Evolutionary conservation across 1,284 basidiomycete species (phyloP).

Genomic region (Peniophora sp.): DNA sequence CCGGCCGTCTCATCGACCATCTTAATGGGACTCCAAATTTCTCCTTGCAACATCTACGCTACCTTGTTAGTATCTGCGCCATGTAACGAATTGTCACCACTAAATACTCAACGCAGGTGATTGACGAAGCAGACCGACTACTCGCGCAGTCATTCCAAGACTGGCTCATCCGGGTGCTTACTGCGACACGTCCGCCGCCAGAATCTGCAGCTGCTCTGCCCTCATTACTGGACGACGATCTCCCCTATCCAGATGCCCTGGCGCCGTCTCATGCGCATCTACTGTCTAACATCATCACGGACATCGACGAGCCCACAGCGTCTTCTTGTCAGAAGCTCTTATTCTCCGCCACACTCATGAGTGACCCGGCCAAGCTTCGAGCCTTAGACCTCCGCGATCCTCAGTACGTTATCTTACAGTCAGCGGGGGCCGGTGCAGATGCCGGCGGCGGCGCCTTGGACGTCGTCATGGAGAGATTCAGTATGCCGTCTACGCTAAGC

Average conservation of each 20-base stretch:
- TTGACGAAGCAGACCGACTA: conserved; percentile 96
- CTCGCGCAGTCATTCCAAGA: conserved; percentile 94
- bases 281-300: conserved; percentile 31
- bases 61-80: conserved; percentile 48
- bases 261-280: conserved; percentile 50
- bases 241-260: conserved; percentile 42
- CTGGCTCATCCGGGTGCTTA: conserved; percentile 80
- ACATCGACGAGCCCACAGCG: conserved; percentile 46
- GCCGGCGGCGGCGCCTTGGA: conserved; percentile 30
- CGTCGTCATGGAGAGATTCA: conserved; percentile 69
- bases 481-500: conserved; percentile 70
- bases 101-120: conserved; percentile 48
- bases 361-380: conserved; percentile 88
- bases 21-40: conserved; percentile 84
- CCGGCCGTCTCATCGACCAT: conserved; percentile 93
- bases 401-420: conserved; percentile 83
- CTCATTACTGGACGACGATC: neutral
- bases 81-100: neutral
- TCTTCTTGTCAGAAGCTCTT: conserved; percentile 89
- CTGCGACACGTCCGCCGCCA: conserved; percentile 52
- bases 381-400: conserved; percentile 76
- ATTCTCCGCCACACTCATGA: conserved; percentile 94
- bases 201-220: neutral
- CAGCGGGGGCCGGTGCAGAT: conserved; percentile 24
- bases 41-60: conserved; percentile 89